phyloP scores from a whole-genome alignment of 108 stramenopile species.

The Nitzschia palea region DNA sequence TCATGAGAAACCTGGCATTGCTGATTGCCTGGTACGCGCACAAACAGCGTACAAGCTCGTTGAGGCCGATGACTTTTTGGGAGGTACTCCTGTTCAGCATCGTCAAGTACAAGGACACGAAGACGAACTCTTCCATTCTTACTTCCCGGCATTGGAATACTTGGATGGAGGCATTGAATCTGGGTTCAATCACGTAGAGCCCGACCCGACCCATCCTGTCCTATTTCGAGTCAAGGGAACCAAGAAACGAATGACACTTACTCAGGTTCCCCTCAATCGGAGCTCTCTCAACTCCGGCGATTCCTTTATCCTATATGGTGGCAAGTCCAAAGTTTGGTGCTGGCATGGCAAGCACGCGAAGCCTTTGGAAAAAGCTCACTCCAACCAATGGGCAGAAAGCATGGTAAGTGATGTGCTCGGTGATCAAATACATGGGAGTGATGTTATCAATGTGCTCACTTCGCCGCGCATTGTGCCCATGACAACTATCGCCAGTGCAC shows the following conservation, averaged over 20 bases:
- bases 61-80: constrained; percentile 88
- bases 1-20: too few species aligned
- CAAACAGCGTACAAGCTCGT: constrained; percentile 78
- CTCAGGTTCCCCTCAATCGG: constrained; percentile 59
- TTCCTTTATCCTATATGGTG: constrained; percentile 84
- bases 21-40: background rate
- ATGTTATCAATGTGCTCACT: too few species aligned
- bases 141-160: constrained; percentile 69
- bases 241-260: constrained; percentile 25
- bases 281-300: constrained; percentile 80
- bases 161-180: constrained; percentile 83
- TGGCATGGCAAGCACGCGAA: constrained; percentile 65
- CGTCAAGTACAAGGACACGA: constrained; percentile 87
- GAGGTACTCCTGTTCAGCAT: constrained; percentile 86
- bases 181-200: constrained; percentile 84
- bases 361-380: constrained; percentile 17
- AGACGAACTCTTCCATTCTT: constrained; percentile 55
- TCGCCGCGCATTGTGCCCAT: too few species aligned
- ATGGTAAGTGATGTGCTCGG: constrained; percentile 9
- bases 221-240: constrained; percentile 59
- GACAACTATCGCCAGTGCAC: constrained; percentile 27
- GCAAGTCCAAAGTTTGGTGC: constrained; percentile 69
- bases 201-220: constrained; percentile 54
- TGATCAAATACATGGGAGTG: too few species aligned
- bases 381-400: constrained; percentile 18